Evolutionary conservation across 148 eudicot genomes (phyloP).

Genomic region (Spergularia marina): DNA sequence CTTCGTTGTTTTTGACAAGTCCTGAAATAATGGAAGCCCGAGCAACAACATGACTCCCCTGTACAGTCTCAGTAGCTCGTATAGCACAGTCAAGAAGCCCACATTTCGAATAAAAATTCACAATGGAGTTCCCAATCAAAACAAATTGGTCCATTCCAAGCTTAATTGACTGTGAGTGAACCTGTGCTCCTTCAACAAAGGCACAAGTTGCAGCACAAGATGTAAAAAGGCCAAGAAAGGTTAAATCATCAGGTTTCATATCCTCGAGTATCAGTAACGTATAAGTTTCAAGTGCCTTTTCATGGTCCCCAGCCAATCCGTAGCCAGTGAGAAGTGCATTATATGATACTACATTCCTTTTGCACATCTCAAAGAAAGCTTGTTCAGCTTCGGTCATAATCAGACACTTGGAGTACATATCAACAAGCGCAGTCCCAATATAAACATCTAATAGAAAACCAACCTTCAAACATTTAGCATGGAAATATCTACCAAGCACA

Average conservation of each 20-base stretch:
- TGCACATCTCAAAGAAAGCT: conserved; percentile 36
- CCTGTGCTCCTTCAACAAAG: conserved; percentile 32
- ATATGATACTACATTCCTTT: conserved; percentile 38
- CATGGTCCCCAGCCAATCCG: conserved; percentile 32
- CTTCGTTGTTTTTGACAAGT: conserved; percentile 36
- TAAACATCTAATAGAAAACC: conserved; percentile 37
- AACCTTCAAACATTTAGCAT: conserved; percentile 30
- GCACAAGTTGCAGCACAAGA: conserved; percentile 29
- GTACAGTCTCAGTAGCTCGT: conserved; percentile 32
- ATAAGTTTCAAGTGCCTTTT: conserved; percentile 32
- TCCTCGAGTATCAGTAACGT: conserved; percentile 24
- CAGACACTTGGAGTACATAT: conserved; percentile 47
- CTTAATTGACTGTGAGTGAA: conserved; percentile 34
- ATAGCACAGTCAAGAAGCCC: conserved; percentile 33
- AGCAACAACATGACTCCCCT: conserved; percentile 38
- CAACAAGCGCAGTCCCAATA: conserved; percentile 37
- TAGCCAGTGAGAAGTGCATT: conserved; percentile 46
- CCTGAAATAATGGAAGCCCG: conserved; percentile 43
- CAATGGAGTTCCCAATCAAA: conserved; percentile 36
- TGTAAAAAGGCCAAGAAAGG: conserved; percentile 34
- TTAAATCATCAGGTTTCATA: conserved; percentile 36
- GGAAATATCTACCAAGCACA: conserved; percentile 29
- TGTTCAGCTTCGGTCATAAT: conserved; percentile 37
- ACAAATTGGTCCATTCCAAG: conserved; percentile 32
- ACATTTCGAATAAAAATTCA: conserved; percentile 43